Percentiles rank a stretch among this genome's conserved stretches.
Evolutionary conservation across 2,329 filamentous ascomycete species (phyloP).

Genomic region (Pseudomassariella vexata): DNA sequence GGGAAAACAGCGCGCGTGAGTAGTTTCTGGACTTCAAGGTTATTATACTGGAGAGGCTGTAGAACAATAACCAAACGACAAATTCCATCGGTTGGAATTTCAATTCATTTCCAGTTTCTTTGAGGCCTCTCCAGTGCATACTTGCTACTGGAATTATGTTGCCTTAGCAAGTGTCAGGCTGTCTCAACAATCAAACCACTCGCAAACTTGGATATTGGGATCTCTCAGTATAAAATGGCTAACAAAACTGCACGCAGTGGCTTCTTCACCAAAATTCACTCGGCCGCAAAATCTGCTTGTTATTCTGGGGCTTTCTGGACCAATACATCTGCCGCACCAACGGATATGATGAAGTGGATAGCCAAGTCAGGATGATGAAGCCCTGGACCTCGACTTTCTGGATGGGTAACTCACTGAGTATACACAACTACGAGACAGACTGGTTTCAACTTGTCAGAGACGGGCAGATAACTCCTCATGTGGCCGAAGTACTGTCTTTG

Average conservation of each 20-base stretch:
- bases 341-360: slow-evolving; percentile 1
- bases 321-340: slow-evolving; percentile 3
- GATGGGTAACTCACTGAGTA: slow-evolving; percentile 11
- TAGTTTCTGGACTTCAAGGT: too few relatives aligned
- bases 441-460: slow-evolving; percentile 9
- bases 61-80: too few relatives aligned
- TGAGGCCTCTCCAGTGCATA: too few relatives aligned
- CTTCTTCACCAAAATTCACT: slow-evolving; percentile 4
- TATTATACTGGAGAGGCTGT: too few relatives aligned
- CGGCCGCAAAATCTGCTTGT: slow-evolving; percentile 2
- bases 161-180: too few relatives aligned
- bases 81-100: too few relatives aligned
- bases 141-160: too few relatives aligned
- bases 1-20: not conserved
- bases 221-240: too few relatives aligned
- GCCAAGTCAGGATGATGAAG: slow-evolving; percentile 2
- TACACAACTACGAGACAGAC: slow-evolving; percentile 10
- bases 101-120: too few relatives aligned
- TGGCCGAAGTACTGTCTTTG: slow-evolving; percentile 7
- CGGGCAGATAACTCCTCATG: slow-evolving; percentile 9
- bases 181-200: too few relatives aligned
- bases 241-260: too few relatives aligned
- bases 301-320: slow-evolving; percentile 8
- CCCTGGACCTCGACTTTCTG: slow-evolving; percentile 10
- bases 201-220: too few relatives aligned